Conservation (phyloP, 495 filamentous ascomycete species). For the Chaetomium fimeti region DNA sequence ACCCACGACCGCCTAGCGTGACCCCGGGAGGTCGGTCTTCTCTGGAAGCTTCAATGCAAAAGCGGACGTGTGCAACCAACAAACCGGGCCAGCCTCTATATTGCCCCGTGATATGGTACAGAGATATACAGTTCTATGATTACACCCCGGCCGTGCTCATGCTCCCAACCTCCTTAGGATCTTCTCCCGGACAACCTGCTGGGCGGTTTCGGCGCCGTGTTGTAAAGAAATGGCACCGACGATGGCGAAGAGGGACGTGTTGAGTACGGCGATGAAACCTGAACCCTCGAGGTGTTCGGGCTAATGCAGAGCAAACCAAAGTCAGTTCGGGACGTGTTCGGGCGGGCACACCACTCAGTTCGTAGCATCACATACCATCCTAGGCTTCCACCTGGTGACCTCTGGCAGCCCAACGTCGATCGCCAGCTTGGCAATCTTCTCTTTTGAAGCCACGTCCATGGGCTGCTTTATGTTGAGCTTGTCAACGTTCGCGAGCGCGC, state of each 20-base stretch:
- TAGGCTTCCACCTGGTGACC: constrained; percentile 86
- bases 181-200: constrained; percentile 69
- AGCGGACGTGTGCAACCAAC: neutral
- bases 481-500: constrained; percentile 67
- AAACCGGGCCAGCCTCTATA: constrained; percentile 16
- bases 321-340: constrained; percentile 12
- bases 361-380: constrained; percentile 55
- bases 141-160: constrained; percentile 23
- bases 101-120: constrained; percentile 32
- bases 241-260: constrained; percentile 78
- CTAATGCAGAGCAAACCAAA: constrained; percentile 44
- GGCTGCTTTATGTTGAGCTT: constrained; percentile 60
- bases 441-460: constrained; percentile 55
- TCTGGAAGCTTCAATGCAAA: neutral
- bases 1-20: neutral
- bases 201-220: constrained; percentile 76
- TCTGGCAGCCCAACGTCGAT: constrained; percentile 63
- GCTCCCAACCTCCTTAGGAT: constrained; percentile 56
- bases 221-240: constrained; percentile 84
- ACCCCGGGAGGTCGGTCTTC: neutral
- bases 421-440: constrained; percentile 64
- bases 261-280: constrained; percentile 67
- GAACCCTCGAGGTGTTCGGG: constrained; percentile 66
- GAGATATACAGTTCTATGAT: constrained; percentile 31
- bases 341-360: neutral